phyloP scores from a whole-genome alignment of 345 rosid genomes.

The Pugionium dolabratum region DNA sequence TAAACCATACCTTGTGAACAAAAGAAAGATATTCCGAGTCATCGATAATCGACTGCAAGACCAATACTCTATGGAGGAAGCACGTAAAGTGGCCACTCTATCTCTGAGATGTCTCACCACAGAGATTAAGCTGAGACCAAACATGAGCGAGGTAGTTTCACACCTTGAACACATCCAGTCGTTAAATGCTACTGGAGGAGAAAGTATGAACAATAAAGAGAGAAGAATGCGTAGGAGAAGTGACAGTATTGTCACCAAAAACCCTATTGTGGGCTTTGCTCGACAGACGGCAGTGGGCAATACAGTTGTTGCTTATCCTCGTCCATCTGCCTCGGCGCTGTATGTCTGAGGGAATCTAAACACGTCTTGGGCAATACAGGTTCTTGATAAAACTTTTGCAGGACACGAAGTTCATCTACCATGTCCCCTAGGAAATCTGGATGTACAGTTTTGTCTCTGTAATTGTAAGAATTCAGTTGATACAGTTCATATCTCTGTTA shows the following conservation, averaged over 20 bases:
- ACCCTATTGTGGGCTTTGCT: slow-evolving; percentile 31
- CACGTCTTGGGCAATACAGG: slow-evolving; percentile 32
- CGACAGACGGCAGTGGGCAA: slow-evolving; percentile 29
- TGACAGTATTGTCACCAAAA: slow-evolving; percentile 33
- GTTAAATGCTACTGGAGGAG: slow-evolving; percentile 21
- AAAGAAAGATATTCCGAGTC: slow-evolving; percentile 68
- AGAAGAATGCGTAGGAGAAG: slow-evolving; percentile 41
- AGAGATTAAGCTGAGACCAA: slow-evolving; percentile 39
- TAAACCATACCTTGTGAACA: too few species aligned
- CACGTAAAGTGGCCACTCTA: slow-evolving; percentile 38
- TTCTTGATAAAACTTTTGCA: slow-evolving; percentile 25
- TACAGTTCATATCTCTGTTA: slow-evolving; percentile 16
- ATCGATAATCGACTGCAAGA: slow-evolving; percentile 89
- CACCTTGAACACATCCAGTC: slow-evolving; percentile 40
- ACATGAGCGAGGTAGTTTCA: slow-evolving; percentile 38
- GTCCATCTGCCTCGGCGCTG: slow-evolving; percentile 35
- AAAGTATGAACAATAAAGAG: slow-evolving; percentile 23
- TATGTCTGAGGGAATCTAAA: slow-evolving; percentile 30
- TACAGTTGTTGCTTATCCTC: slow-evolving; percentile 41
- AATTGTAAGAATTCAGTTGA: slow-evolving; percentile 17
- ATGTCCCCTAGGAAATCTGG: slow-evolving; percentile 8
- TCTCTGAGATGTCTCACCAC: slow-evolving; percentile 38
- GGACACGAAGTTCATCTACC: slow-evolving; percentile 18
- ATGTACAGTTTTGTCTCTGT: slow-evolving; percentile 37
- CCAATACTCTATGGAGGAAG: slow-evolving; percentile 67